Base-by-base conservation (phyloP, 805 yeast species). In the Yarrowia hollandica region DNA sequence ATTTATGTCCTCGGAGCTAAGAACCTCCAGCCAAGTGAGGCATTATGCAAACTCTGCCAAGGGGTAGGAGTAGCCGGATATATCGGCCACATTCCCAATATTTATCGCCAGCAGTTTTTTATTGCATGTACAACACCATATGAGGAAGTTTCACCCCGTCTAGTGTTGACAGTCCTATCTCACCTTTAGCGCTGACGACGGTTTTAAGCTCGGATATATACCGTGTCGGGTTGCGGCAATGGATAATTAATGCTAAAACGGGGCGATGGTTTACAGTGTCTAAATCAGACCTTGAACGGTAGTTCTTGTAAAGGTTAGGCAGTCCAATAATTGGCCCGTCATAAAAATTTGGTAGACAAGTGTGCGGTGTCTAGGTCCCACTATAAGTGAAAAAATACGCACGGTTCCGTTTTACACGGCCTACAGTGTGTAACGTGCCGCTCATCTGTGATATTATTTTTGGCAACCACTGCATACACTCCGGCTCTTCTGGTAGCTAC, bases 1-100 rank as follows among this genome's bases (percentile, higher is more conserved):
- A 31, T 48, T 31, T 30, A 19, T 44, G 55, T 22, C 39, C 54
- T 46, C 35, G 37, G 55, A 48, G 55, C 55, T 48, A 48, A 48
- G 34, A 12, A 18, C n/a, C 15, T n/a, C 11, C 14, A 16, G 23
- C 12, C 23, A 14, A 8, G 9, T 44, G 52, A 28, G 52, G 52
- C 31, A 28, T 44, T 44, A 44, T 19, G 35, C 25, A 16, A 12
- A n/a, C 15, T 4, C 5, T 14, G 5, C 14, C n/a, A 14, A 14
- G 12, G 9, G 25, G 11, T 2, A 14, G 21, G 1, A 9, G 11
- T 1, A 12, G 26, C 5, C 23, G 48, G 33, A 23, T 5, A 14
- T 12, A 10, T 16, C 16, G 12, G 22, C 5, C 33, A 16, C 48
- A 33, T 11, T 12, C 10, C n/a, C 15, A 5, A 2, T 7, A 9